Conservation (phyloP, 2,329 filamentous ascomycete genomes). For the Cryphonectria parasitica region DNA sequence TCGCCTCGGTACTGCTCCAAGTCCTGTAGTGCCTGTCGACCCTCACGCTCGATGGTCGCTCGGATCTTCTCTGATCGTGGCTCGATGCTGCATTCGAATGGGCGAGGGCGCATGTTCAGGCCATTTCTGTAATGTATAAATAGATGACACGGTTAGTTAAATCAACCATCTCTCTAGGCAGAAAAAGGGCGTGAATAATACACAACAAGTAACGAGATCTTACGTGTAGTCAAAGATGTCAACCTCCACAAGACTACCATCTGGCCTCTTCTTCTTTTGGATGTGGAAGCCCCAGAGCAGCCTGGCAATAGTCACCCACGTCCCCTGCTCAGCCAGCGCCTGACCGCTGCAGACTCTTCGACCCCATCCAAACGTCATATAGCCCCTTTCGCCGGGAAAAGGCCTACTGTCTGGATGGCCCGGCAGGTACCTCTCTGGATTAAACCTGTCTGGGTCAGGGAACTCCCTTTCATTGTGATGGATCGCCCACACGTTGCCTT, state of each 20-base stretch:
- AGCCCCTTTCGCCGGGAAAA: conserved; percentile 53
- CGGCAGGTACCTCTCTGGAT: conserved; percentile 46
- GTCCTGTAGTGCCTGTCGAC: conserved; percentile 53
- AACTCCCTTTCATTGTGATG: conserved; percentile 52
- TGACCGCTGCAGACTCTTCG: conserved; percentile 58
- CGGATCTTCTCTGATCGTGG: conserved; percentile 53
- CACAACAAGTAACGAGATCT: conserved; percentile 34
- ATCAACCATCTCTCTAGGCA: no score
- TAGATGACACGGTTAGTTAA: no score
- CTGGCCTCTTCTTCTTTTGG: conserved; percentile 40
- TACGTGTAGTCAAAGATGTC: conserved; percentile 61
- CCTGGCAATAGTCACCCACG: conserved; percentile 60
- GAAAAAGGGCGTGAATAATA: conserved; percentile 11
- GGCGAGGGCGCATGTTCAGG: conserved; percentile 60
- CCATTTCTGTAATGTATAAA: conserved; percentile 48
- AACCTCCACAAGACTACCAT: conserved; percentile 52
- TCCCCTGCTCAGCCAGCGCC: conserved; percentile 61
- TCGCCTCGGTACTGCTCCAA: conserved; percentile 58
- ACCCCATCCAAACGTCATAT: conserved; percentile 63
- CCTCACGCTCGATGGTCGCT: conserved; percentile 56
- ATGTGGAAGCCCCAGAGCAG: conserved; percentile 63
- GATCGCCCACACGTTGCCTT: conserved; percentile 56
- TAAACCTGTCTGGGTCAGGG: conserved; percentile 50
- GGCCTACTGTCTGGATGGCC: conserved; percentile 45
- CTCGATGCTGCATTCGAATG: conserved; percentile 57